Percentiles rank a stretch among this genome's conserved stretches.
Evolutionary conservation across 139 green algal species (phyloP).

Genomic region (Micromonas pusilla): DNA sequence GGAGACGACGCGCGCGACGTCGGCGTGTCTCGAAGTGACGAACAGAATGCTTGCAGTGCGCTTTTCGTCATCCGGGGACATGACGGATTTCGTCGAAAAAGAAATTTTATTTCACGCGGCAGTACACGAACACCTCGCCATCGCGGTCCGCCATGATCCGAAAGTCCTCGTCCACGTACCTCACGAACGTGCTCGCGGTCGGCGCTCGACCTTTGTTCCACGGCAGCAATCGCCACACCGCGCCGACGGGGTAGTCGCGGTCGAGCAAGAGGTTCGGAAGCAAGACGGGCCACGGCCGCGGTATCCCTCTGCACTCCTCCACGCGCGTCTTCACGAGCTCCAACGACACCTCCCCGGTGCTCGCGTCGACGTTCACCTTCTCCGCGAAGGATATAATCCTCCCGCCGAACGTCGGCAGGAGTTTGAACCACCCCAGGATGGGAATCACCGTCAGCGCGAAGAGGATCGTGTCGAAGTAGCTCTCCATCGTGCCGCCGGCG

Average conservation of each 20-base stretch:
- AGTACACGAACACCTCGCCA: slow-evolving; percentile 31
- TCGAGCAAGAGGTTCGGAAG: slow-evolving; percentile 23
- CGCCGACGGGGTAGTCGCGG: slow-evolving; percentile 16
- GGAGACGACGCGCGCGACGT: too few relatives aligned
- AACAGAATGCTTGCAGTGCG: too few relatives aligned
- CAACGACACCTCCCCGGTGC: slow-evolving; percentile 4
- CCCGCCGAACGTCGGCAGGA: slow-evolving; percentile 37
- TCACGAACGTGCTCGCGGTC: slow-evolving; percentile 8
- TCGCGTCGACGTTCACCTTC: slow-evolving; percentile 12
- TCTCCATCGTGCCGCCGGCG: background rate
- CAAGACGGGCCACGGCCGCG: background rate
- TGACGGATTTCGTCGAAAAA: too few relatives aligned
- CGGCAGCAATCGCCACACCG: slow-evolving; percentile 34
- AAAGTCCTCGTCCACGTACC: slow-evolving; percentile 32
- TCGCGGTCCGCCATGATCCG: slow-evolving; percentile 16
- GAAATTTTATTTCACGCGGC: background rate
- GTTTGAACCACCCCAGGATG: slow-evolving; percentile 40
- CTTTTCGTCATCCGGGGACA: too few relatives aligned
- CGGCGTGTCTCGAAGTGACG: too few relatives aligned
- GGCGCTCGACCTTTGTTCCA: slow-evolving; percentile 32
- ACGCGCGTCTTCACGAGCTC: slow-evolving; percentile 30
- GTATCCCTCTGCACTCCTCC: background rate
- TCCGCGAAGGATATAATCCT: slow-evolving; percentile 24
- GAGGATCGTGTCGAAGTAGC: slow-evolving; percentile 36
- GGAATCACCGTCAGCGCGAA: slow-evolving; percentile 35